These are phyloP conservation scores for Colletotrichum sp. DNA, from an alignment of 2,329 filamentous ascomycete species.

Conservation along the genomic window DNA sequence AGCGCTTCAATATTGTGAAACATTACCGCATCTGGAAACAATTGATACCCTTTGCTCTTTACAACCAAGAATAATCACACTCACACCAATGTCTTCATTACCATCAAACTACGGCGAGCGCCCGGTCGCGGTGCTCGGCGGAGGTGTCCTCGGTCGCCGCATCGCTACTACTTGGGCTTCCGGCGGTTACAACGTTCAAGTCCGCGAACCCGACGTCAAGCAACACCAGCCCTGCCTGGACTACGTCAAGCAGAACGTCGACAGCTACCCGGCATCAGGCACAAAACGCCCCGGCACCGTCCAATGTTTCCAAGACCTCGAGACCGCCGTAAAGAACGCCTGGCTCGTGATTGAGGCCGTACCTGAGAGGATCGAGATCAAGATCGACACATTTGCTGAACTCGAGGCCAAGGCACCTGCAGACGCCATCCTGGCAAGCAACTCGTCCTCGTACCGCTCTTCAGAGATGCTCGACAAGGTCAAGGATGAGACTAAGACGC, in stretches of 20 bases:
- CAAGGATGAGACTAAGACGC: constrained; percentile 34
- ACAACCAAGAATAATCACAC: neutral
- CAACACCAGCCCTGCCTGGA: constrained; percentile 39
- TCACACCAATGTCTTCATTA: constrained; percentile 21
- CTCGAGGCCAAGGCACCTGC: constrained; percentile 44
- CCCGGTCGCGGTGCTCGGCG: constrained; percentile 43
- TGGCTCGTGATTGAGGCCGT: constrained; percentile 62
- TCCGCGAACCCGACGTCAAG: constrained; percentile 45
- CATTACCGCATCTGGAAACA: neutral
- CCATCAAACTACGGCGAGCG: constrained; percentile 27
- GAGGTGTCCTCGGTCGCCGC: constrained; percentile 46
- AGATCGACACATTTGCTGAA: constrained; percentile 51
- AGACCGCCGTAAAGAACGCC: constrained; percentile 44
- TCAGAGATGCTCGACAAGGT: constrained; percentile 51
- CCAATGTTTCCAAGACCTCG: constrained; percentile 38
- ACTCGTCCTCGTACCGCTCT: constrained; percentile 58
- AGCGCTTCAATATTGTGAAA: neutral
- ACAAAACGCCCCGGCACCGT: constrained; percentile 27
- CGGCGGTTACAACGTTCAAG: constrained; percentile 44
- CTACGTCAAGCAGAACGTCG: constrained; percentile 42
- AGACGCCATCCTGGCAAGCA: constrained; percentile 55
- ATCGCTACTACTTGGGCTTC: constrained; percentile 45
- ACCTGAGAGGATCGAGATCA: constrained; percentile 53
- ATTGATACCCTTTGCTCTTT: neutral
- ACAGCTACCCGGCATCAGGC: constrained; percentile 27